Conservation (phyloP, 495 filamentous ascomycete genomes). For the Xylaria bambusicola region DNA sequence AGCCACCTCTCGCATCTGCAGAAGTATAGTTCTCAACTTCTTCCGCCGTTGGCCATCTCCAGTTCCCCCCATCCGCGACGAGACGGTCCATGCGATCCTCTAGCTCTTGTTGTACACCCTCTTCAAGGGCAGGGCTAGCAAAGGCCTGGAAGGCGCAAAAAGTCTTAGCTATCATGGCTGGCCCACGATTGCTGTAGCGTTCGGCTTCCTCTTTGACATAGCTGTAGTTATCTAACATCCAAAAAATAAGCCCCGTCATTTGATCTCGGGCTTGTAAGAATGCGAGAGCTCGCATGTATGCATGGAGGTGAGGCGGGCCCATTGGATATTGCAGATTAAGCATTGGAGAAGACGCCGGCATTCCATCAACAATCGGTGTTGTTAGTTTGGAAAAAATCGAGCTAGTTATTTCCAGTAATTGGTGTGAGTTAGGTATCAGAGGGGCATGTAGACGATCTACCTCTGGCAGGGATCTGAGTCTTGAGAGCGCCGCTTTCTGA, state of each 20-base stretch:
- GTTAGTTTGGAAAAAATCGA: slow-evolving; percentile 22
- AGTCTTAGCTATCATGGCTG: slow-evolving; percentile 32
- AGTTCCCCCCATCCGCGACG: slow-evolving; percentile 8
- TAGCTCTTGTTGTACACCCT: slow-evolving; percentile 27
- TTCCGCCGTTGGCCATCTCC: slow-evolving; percentile 33
- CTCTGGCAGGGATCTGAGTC: slow-evolving; percentile 1
- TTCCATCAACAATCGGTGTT: neutral
- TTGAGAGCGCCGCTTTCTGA: slow-evolving; percentile 25
- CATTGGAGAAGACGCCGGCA: neutral
- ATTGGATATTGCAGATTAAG: slow-evolving; percentile 27
- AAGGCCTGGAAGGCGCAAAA: slow-evolving; percentile 39
- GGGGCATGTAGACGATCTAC: neutral
- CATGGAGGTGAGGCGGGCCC: slow-evolving; percentile 30
- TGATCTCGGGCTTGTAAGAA: slow-evolving; percentile 33
- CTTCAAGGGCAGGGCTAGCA: slow-evolving; percentile 26
- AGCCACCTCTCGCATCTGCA: slow-evolving; percentile 20
- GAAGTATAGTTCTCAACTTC: slow-evolving; percentile 25
- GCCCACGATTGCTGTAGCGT: slow-evolving; percentile 26
- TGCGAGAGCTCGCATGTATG: slow-evolving; percentile 43
- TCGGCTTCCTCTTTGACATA: slow-evolving; percentile 38
- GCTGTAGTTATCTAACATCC: slow-evolving; percentile 38
- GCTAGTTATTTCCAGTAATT: slow-evolving; percentile 12
- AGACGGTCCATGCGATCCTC: slow-evolving; percentile 22
- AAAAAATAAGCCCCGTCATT: slow-evolving; percentile 41
- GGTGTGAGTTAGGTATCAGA: slow-evolving; percentile 7